phyloP scores from a whole-genome alignment of 2,329 filamentous ascomycete species.

The Beauveria asiatica region DNA sequence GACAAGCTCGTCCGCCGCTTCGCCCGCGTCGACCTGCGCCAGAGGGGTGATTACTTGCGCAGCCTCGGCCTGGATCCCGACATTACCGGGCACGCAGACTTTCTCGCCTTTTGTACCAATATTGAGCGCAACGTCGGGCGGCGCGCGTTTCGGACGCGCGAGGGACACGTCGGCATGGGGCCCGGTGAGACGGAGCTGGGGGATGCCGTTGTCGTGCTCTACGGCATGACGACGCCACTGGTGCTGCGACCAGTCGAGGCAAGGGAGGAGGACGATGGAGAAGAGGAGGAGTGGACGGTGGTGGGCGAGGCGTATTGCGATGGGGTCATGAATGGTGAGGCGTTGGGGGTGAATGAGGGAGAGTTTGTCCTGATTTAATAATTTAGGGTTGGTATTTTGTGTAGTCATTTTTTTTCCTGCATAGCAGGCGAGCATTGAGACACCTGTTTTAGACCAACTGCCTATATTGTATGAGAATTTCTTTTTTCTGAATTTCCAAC shows the following conservation, averaged over 20 bases:
- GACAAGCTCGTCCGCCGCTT: too few species aligned
- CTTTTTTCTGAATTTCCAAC: neutral
- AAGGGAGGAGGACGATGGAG: neutral
- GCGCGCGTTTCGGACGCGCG: slow-evolving; percentile 21
- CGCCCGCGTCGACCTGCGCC: neutral
- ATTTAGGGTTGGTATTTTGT: neutral
- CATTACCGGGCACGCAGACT: neutral
- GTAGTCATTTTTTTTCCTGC: neutral
- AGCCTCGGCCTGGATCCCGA: neutral
- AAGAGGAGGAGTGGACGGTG: slow-evolving; percentile 17
- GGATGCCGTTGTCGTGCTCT: slow-evolving; percentile 21
- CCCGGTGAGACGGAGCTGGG: slow-evolving; percentile 17
- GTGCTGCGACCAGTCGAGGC: slow-evolving; percentile 15
- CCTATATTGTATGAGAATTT: too few species aligned
- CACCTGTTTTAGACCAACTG: too few species aligned
- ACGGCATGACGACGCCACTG: slow-evolving; percentile 22
- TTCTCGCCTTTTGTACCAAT: slow-evolving; percentile 12
- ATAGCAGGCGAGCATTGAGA: neutral
- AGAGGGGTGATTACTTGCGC: neutral
- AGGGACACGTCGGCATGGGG: slow-evolving; percentile 22
- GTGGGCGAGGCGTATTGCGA: slow-evolving; percentile 26
- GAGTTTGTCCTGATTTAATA: slow-evolving; percentile 1
- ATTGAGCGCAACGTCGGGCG: slow-evolving; percentile 16
- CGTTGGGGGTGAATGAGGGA: slow-evolving; percentile 11
- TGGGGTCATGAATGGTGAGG: slow-evolving; percentile 26